These are phyloP conservation scores for Xylaria sp. DNA, from an alignment of 2,329 filamentous ascomycete genomes.

Conservation along the genomic window DNA sequence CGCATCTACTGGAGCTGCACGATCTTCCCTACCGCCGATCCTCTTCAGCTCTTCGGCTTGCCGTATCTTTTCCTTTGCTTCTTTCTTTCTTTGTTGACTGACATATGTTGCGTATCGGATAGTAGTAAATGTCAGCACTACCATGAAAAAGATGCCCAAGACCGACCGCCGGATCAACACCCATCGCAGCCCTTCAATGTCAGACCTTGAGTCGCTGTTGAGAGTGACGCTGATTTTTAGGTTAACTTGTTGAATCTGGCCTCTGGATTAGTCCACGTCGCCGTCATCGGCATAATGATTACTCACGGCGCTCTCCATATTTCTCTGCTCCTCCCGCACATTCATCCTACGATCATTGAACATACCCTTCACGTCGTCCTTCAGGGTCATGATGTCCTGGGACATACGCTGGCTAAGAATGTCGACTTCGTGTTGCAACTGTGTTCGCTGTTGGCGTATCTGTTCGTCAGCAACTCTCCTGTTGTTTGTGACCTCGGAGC, in stretches of 20 bases:
- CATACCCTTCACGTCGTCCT: slow-evolving; percentile 92
- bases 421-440: slow-evolving; percentile 94
- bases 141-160: slow-evolving; percentile 74
- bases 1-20: slow-evolving; percentile 60
- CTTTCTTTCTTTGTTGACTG: slow-evolving; percentile 60
- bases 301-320: slow-evolving; percentile 80
- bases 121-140: slow-evolving; percentile 66
- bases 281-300: slow-evolving; percentile 6
- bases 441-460: slow-evolving; percentile 82
- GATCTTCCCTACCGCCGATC: slow-evolving; percentile 59
- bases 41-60: slow-evolving; percentile 57
- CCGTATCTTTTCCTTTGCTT: slow-evolving; percentile 56
- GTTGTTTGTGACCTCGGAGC: slow-evolving; percentile 84
- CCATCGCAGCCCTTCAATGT: slow-evolving; percentile 93
- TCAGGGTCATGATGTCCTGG: slow-evolving; percentile 83
- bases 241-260: slow-evolving; percentile 85
- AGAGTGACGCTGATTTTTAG: slow-evolving; percentile 94
- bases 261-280: slow-evolving; percentile 13
- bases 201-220: slow-evolving; percentile 89
- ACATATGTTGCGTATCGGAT: slow-evolving; percentile 70
- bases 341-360: slow-evolving; percentile 97
- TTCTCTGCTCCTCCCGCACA: slow-evolving; percentile 86
- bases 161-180: slow-evolving; percentile 74
- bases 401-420: slow-evolving; percentile 85
- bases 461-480: slow-evolving; percentile 81